These are phyloP conservation scores for Tolypocladium ovalisporum DNA, from an alignment of 2,329 filamentous ascomycete species.

Conservation along the genomic window DNA sequence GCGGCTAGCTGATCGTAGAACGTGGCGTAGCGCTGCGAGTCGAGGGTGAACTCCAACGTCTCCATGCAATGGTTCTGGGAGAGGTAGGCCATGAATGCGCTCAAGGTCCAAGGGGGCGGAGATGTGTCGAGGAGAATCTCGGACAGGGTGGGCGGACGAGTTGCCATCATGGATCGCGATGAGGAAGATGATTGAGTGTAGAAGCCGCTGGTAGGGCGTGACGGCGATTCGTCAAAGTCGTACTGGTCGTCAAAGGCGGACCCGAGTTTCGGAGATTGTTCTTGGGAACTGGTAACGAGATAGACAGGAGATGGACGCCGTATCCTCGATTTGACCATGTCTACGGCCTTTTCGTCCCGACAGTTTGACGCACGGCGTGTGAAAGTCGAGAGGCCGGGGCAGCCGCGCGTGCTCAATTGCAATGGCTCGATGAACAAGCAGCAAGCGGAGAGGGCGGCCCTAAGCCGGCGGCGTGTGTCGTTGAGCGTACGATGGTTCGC, in stretches of 20 bases:
- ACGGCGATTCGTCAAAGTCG: conserved; percentile 28
- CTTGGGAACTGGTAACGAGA: conserved; percentile 28
- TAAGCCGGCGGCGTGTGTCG: not conserved
- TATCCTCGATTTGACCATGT: conserved; percentile 37
- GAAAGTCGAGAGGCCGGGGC: not conserved
- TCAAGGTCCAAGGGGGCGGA: conserved; percentile 78
- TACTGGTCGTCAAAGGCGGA: conserved; percentile 34
- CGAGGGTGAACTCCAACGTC: conserved; percentile 92
- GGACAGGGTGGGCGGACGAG: conserved; percentile 55
- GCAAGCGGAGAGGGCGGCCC: conserved; percentile 3
- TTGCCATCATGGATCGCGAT: conserved; percentile 18
- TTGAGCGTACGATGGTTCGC: not conserved
- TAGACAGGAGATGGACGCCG: conserved; percentile 32
- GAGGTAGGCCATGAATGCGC: conserved; percentile 90
- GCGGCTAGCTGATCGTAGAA: conserved; percentile 36
- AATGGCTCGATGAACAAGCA: not conserved
- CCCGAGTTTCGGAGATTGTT: conserved; percentile 31
- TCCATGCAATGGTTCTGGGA: conserved; percentile 97
- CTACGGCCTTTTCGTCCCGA: conserved; percentile 1
- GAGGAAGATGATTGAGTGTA: conserved; percentile 30
- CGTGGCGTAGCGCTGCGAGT: conserved; percentile 72
- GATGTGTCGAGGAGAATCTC: conserved; percentile 85
- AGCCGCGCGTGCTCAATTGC: not conserved
- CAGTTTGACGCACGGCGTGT: not conserved
- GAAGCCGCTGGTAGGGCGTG: conserved; percentile 38